Evolutionary conservation across 73 alveolate species (phyloP).

Genomic region (Stentor coeruleus): DNA sequence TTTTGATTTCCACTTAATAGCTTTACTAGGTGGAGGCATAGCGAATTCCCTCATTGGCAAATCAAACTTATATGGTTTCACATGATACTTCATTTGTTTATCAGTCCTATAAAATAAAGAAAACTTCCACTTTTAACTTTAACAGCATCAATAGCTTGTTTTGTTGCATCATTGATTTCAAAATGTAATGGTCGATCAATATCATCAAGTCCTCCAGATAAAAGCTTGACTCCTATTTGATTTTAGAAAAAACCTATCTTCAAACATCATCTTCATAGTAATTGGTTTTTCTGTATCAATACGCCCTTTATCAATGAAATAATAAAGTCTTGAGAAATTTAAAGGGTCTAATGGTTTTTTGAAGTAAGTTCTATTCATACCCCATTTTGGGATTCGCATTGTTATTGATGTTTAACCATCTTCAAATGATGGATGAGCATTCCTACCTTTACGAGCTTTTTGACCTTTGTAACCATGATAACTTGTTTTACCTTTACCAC

Average conservation of each 20-base stretch:
- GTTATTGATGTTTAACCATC: slow-evolving; percentile 76
- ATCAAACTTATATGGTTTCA: slow-evolving; percentile 69
- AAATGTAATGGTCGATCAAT: slow-evolving; percentile 56
- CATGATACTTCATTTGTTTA: slow-evolving; percentile 41
- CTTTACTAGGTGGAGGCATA: slow-evolving; percentile 69
- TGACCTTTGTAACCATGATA: slow-evolving; percentile 82
- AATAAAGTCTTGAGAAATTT: slow-evolving; percentile 48
- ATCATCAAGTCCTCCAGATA: slow-evolving; percentile 65
- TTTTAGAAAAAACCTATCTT: slow-evolving; percentile 59
- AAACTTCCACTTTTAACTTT: slow-evolving; percentile 69
- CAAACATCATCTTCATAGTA: slow-evolving; percentile 62
- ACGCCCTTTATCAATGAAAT: slow-evolving; percentile 67
- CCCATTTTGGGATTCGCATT: slow-evolving; percentile 78
- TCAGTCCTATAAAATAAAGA: slow-evolving; percentile 57
- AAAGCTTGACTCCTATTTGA: slow-evolving; percentile 68
- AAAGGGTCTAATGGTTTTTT: slow-evolving; percentile 44
- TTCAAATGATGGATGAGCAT: slow-evolving; percentile 60
- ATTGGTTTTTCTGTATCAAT: slow-evolving; percentile 65
- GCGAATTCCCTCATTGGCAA: slow-evolving; percentile 50
- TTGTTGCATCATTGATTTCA: slow-evolving; percentile 76
- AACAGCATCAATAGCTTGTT: slow-evolving; percentile 63
- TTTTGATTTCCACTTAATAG: slow-evolving; percentile 51
- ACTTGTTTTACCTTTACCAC: slow-evolving; percentile 74
- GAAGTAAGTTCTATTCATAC: slow-evolving; percentile 34
- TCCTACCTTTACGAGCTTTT: slow-evolving; percentile 68